Conservation (phyloP, 768 basidiomycete genomes). For the Trametes elegans region DNA sequence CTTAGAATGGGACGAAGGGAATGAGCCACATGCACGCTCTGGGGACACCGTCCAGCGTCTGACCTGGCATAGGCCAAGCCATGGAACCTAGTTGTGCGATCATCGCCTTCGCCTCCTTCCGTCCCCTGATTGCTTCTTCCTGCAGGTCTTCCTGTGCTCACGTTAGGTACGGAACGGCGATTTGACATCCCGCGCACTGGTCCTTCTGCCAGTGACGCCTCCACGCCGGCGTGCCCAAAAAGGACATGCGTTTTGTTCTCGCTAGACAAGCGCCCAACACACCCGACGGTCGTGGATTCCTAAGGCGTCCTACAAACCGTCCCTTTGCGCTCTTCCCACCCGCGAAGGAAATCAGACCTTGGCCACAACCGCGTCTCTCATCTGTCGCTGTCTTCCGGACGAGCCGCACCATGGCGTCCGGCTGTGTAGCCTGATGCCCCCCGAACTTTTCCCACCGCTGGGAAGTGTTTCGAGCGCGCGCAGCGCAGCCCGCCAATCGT, state of each 20-base stretch:
- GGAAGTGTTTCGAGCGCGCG: neutral
- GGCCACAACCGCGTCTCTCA: neutral
- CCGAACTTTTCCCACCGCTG: constrained; percentile 1
- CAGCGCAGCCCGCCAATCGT: constrained; percentile 3
- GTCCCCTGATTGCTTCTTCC: neutral
- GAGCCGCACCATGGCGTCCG: too few species aligned
- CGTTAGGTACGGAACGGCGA: neutral
- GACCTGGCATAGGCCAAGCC: neutral
- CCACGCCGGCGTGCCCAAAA: neutral
- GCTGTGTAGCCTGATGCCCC: neutral
- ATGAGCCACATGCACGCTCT: too few species aligned
- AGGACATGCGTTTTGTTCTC: neutral
- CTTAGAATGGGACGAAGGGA: too few species aligned
- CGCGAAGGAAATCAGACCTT: neutral
- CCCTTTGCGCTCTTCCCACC: neutral
- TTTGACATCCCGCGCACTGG: neutral
- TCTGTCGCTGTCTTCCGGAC: too few species aligned
- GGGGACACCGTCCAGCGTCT: neutral
- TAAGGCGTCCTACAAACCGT: neutral
- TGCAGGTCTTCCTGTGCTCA: neutral
- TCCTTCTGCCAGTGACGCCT: neutral
- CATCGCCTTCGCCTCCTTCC: neutral
- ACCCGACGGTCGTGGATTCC: constrained; percentile 17
- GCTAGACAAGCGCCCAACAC: neutral
- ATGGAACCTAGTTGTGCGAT: neutral